Conservation (phyloP, 768 basidiomycete genomes). For the Termitomyces sp. region DNA sequence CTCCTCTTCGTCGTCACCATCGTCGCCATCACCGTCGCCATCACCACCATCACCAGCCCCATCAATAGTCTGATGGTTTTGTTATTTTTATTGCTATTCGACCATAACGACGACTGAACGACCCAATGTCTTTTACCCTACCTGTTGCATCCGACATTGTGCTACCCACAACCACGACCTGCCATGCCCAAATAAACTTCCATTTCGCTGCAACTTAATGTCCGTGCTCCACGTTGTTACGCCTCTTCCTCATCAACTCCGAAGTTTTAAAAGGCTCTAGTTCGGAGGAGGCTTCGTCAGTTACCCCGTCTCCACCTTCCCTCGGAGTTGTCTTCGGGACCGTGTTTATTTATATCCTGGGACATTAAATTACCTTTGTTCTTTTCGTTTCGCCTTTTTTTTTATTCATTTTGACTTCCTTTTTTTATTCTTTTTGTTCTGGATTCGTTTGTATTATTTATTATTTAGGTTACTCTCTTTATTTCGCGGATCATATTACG, state of each 20-base stretch:
- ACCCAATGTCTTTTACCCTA: constrained; percentile 3
- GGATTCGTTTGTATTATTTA: constrained; percentile 4
- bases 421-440: neutral
- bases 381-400: neutral
- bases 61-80: constrained; percentile 18
- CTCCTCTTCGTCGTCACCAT: constrained; percentile 1
- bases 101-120: constrained; percentile 3
- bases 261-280: constrained; percentile 4
- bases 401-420: neutral
- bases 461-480: neutral
- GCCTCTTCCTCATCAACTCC: neutral
- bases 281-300: constrained; percentile 1
- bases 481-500: constrained; percentile 1
- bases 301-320: neutral
- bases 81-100: constrained; percentile 19
- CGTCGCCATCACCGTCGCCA: constrained; percentile 1
- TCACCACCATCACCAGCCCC: constrained; percentile 9
- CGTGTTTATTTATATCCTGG: constrained; percentile 5
- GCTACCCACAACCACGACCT: constrained; percentile 7
- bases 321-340: constrained; percentile 5
- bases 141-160: neutral
- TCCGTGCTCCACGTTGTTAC: constrained; percentile 9
- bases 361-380: constrained; percentile 5
- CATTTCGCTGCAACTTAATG: constrained; percentile 5
- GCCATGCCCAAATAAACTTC: constrained; percentile 7